Conservation (phyloP, 2,329 filamentous ascomycete genomes). For the Xylaria sp. region DNA sequence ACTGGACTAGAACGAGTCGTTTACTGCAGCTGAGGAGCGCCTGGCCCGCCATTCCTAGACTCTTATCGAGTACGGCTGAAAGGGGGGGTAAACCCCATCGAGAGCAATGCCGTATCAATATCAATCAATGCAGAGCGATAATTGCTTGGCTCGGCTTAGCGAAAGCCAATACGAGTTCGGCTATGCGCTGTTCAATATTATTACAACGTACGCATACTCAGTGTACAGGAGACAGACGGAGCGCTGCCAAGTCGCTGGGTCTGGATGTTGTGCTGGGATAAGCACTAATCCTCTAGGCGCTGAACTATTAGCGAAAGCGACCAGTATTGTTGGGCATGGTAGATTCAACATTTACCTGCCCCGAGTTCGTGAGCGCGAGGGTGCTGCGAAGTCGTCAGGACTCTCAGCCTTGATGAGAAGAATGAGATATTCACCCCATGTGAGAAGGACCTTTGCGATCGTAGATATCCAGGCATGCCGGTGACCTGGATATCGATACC, state of each 20-base stretch:
- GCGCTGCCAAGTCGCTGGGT: constrained; percentile 23
- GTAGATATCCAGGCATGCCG: not conserved
- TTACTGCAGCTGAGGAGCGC: constrained; percentile 23
- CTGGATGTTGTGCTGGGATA: constrained; percentile 16
- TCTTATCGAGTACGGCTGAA: constrained; percentile 26
- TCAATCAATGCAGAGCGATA: constrained; percentile 4
- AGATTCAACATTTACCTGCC: not conserved
- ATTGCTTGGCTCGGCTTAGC: constrained; percentile 23
- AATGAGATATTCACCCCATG: not conserved
- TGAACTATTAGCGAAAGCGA: constrained; percentile 16
- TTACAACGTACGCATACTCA: not conserved
- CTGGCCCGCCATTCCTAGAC: constrained; percentile 17
- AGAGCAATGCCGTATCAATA: constrained; percentile 19
- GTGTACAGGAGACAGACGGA: constrained; percentile 7
- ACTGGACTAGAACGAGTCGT: constrained; percentile 5
- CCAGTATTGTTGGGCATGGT: not conserved
- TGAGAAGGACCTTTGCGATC: not conserved
- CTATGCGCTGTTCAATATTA: constrained; percentile 30
- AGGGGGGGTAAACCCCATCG: constrained; percentile 15
- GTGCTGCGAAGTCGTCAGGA: not conserved
- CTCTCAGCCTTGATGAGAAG: not conserved
- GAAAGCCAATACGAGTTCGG: constrained; percentile 28
- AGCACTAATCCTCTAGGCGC: constrained; percentile 11
- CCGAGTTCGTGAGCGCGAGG: not conserved
- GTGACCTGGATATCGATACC: too few species aligned